Conservation (phyloP, 805 yeast species). For the Wickerhamiella azymoides region DNA sequence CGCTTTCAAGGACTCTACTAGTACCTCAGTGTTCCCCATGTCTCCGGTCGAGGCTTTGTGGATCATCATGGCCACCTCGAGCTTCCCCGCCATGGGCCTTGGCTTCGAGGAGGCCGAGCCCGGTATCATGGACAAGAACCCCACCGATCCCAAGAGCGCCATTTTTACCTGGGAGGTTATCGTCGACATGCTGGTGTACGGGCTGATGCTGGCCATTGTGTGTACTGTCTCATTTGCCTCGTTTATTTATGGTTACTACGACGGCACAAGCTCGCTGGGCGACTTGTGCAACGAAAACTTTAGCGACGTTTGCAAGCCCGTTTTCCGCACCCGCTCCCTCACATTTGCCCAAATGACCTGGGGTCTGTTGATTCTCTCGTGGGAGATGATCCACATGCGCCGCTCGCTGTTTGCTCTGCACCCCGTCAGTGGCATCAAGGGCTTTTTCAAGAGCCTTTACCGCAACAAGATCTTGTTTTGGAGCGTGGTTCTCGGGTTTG, state of each 20-base stretch:
- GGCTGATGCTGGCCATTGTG: conserved; percentile 55
- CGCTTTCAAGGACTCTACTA: conserved; percentile 49
- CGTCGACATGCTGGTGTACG: conserved; percentile 57
- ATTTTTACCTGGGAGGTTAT: conserved; percentile 57
- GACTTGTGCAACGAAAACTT: conserved; percentile 42
- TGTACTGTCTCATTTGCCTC: conserved; percentile 55
- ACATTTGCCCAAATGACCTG: conserved; percentile 75
- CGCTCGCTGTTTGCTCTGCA: conserved; percentile 60
- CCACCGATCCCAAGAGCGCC: conserved; percentile 39
- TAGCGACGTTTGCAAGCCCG: conserved; percentile 39
- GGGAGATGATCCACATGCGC: conserved; percentile 69
- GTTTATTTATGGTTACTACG: conserved; percentile 52
- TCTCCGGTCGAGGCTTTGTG: conserved; percentile 70
- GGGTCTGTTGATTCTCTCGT: conserved; percentile 68
- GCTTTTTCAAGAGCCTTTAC: conserved; percentile 54
- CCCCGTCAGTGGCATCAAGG: conserved; percentile 46
- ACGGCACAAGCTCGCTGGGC: conserved; percentile 44
- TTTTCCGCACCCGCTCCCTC: conserved; percentile 62
- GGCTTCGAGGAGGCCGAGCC: conserved; percentile 54
- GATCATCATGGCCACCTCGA: conserved; percentile 66
- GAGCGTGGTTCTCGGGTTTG: conserved; percentile 60
- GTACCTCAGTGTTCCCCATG: conserved; percentile 65
- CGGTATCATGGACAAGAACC: conserved; percentile 51
- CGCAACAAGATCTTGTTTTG: conserved; percentile 64
- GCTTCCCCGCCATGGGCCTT: conserved; percentile 76